These are phyloP conservation scores for Microstroma glucosiphilum DNA, from an alignment of 1,284 basidiomycete species.

Conservation along the genomic window DNA sequence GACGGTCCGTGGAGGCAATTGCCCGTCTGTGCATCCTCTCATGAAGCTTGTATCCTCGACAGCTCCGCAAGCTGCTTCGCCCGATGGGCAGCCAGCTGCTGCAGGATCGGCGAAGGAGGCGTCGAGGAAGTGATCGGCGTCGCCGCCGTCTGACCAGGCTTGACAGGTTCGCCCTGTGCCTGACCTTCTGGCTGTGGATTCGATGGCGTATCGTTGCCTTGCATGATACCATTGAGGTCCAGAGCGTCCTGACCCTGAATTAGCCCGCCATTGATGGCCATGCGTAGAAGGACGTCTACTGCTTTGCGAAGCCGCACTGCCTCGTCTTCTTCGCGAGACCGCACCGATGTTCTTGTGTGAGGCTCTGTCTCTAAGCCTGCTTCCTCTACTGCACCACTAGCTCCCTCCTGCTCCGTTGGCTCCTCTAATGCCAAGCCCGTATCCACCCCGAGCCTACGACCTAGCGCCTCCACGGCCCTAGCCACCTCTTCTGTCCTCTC, in stretches of 20 bases:
- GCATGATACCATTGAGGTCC: slow-evolving; percentile 26
- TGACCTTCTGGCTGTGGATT: no score
- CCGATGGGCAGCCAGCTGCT: not conserved
- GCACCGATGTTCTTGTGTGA: not conserved
- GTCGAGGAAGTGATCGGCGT: slow-evolving; percentile 19
- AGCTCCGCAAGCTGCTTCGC: not conserved
- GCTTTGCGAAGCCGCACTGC: slow-evolving; percentile 27
- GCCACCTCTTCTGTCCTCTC: slow-evolving; percentile 29
- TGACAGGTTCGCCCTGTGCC: no score
- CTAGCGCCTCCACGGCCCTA: not conserved
- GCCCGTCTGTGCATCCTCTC: no score
- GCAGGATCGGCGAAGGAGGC: slow-evolving; percentile 20
- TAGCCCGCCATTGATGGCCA: slow-evolving; percentile 34
- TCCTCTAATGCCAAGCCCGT: slow-evolving; percentile 4
- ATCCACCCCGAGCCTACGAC: slow-evolving; percentile 22
- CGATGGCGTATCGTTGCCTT: slow-evolving; percentile 11
- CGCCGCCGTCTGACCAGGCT: no score
- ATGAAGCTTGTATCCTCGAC: not conserved
- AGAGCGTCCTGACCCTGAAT: slow-evolving; percentile 33
- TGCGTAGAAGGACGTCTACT: slow-evolving; percentile 29
- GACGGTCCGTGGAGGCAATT: no score
- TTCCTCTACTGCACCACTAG: not conserved
- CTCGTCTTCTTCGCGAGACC: slow-evolving; percentile 16
- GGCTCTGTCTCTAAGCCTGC: slow-evolving; percentile 5
- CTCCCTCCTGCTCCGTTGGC: not conserved